Percentiles rank a stretch among this genome's conserved stretches.
phyloP scores from a whole-genome alignment of 139 green algal species.

The Picochlorum costavermella region DNA sequence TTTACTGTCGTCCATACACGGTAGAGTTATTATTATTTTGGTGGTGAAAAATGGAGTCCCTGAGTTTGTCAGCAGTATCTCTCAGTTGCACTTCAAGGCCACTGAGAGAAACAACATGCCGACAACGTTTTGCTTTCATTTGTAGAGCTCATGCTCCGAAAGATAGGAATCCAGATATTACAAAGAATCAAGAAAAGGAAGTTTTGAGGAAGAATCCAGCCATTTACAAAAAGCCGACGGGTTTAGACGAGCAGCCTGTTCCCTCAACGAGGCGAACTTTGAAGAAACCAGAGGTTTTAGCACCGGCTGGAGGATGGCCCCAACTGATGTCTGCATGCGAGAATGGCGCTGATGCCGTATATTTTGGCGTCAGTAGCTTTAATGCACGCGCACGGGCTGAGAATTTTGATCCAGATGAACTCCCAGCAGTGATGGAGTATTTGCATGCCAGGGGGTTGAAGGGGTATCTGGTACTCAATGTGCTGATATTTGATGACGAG shows the following conservation, averaged over 20 bases:
- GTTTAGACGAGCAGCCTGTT: conserved; percentile 1
- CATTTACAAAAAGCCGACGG: no score
- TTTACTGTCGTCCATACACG: no score
- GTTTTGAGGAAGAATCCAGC: no score
- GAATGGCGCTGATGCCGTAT: conserved; percentile 75
- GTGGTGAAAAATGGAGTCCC: no score
- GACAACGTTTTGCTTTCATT: no score
- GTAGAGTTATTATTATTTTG: no score
- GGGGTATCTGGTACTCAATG: conserved; percentile 70
- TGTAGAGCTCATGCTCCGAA: no score
- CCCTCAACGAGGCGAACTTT: not conserved
- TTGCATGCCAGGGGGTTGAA: conserved; percentile 52
- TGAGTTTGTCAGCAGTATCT: no score
- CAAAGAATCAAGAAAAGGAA: no score
- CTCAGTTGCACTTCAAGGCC: no score
- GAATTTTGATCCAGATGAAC: conserved; percentile 67
- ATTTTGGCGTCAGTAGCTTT: conserved; percentile 61
- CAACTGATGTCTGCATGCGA: conserved; percentile 68
- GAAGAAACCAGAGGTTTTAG: conserved; percentile 51
- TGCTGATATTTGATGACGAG: conserved; percentile 75
- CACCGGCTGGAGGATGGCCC: conserved; percentile 69
- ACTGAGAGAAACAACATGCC: no score
- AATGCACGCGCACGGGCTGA: conserved; percentile 50
- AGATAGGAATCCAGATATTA: no score
- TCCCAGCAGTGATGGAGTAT: conserved; percentile 64